Evolutionary conservation across 1,284 basidiomycete species (phyloP), one percentile per base, ranked within the genome.

Genomic region (Cutaneotrichosporon daszewskae): DNA sequence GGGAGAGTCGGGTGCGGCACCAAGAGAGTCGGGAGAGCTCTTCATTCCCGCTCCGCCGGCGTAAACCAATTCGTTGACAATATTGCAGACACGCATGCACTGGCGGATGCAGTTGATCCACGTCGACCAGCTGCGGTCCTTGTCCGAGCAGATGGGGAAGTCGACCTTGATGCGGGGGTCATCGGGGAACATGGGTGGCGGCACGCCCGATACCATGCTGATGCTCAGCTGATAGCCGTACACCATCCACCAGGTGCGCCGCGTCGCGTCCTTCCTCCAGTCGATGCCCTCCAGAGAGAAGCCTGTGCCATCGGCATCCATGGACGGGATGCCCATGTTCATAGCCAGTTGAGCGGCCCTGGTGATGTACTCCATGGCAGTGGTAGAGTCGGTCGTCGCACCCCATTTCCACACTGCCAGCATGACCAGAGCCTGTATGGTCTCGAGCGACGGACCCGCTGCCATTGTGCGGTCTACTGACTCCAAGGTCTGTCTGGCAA

Each of bases 361-460:
- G 18, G 45, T 53, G 10, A 55, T 47, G 25, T 63, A 43, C 31
- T 48, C 51, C 23, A 60, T 52, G 36, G 62, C 64, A 24, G 43
- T 51, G 3, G 40, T 42, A 2, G 64, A 48, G 39, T 64, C 63
- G 26, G 60, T 64, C 1, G 59, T 55, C 38, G 56, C 57, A 0
- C 64, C 68, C 60, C 68, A 71, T 44, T 72, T 68, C 61, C 67
- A 73, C n/a, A 68, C 49, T 6, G 58, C 54, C 3, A 73, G 55
- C 36, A 70, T 60, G 22, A 53, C 49, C 14, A 72, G 50, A 1
- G 65, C 67, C 47, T 72, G 69, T 1, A 69, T 58, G 37, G 55
- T 56, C 38, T 72, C 68, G 17, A 72, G 36, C 3, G 56, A 53
- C 4, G 17, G 16, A 27, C 25, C 48, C 23, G 17, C 46, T 40